phyloP scores from a whole-genome alignment of 176 grass and related monocot genomes.

The Luzula sylvatica region DNA sequence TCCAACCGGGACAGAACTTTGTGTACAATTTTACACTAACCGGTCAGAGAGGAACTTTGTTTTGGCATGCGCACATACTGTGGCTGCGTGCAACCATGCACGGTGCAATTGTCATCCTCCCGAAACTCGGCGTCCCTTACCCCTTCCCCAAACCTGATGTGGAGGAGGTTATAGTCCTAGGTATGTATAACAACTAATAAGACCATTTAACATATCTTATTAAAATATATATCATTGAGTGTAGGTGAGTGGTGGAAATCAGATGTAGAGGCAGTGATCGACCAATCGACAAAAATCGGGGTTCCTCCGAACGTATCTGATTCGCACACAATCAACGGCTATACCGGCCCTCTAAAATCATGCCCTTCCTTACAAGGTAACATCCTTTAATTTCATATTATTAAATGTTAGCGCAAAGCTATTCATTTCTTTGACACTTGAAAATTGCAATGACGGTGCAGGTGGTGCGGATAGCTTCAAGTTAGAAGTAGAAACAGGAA shows the following conservation, averaged over 20 bases:
- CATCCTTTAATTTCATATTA: too few species aligned
- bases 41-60: conserved; percentile 38
- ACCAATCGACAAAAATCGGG: conserved; percentile 36
- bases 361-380: conserved; percentile 52
- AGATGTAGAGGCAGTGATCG: conserved; percentile 41
- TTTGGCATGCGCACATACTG: conserved; percentile 44
- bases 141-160: conserved; percentile 42
- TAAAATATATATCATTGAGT: neutral
- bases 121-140: conserved; percentile 42
- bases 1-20: conserved; percentile 36
- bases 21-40: conserved; percentile 47
- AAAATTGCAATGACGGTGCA: neutral
- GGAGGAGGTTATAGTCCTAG: conserved; percentile 40
- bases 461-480: conserved; percentile 36
- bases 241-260: conserved; percentile 65
- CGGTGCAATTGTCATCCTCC: conserved; percentile 52
- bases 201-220: neutral
- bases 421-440: neutral
- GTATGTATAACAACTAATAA: neutral
- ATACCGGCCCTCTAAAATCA: conserved; percentile 36
- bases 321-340: conserved; percentile 61
- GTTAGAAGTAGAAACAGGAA: conserved; percentile 43
- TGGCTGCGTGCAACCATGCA: conserved; percentile 50
- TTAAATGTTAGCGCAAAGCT: neutral
- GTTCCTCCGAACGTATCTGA: conserved; percentile 53